Evolutionary conservation across 2,329 filamentous ascomycete species (phyloP), one percentile per base, ranked within the genome.

Genomic region (Fusarium sp.): DNA sequence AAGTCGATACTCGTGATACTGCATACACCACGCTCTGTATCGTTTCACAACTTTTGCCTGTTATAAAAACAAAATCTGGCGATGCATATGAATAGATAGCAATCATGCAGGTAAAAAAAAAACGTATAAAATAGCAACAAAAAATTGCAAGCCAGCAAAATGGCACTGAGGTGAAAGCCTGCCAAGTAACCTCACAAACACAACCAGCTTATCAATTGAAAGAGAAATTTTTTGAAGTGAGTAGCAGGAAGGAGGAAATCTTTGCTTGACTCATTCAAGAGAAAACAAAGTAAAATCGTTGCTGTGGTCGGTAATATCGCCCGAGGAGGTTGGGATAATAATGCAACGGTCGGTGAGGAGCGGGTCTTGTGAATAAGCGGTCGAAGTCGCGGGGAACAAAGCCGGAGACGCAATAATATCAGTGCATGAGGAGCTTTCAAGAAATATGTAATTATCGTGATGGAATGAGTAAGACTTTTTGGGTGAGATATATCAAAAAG

Each of bases 341-440:
- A 46, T 67, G 64, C 60, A 73, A 70, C 70, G 70, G 70, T 73
- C 70, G 70, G 70, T 73, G 70, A 73, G 63, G 67, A 73, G 74
- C 73, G 74, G 74, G 74, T 75, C 74, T 69, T 72, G 30, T 30
- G 57, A 59, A 73, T 61, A 61, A 73, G 69, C 66, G 69, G 71
- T 74, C 73, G 70, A 73, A 64, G 54, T 60, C 49, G 42, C 54
- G 52, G 67, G 67, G 64, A 73, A 65, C 60, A 53, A 75, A 61
- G 67, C 70, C 71, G 68, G 65, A 55, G 62, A 54, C 41, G 60
- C 48, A 73, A 67, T 52, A 32, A 59, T 54, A 58, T 60, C 55
- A 70, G 54, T 59, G 54, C 55, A 65, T 48, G 32, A 55, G 60
- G 54, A 59, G 44, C 46, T 55, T 57, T 45, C 35, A 52, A 56